Evolutionary conservation across 768 basidiomycete species (phyloP), one percentile per base, ranked within the genome.

Genomic region (Trametes maxima): DNA sequence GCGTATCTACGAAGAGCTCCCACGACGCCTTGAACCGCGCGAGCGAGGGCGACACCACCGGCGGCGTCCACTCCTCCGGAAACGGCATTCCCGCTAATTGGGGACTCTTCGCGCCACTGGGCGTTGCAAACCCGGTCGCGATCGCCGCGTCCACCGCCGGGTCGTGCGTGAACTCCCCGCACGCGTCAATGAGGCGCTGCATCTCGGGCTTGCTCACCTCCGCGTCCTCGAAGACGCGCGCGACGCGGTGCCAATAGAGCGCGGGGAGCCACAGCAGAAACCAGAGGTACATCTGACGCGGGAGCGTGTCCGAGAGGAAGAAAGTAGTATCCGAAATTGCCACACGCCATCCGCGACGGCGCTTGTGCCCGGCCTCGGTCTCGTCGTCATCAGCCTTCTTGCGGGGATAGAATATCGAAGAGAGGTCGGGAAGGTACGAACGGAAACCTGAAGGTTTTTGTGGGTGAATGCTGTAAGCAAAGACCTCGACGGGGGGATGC

Each of bases 241-340:
- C 83, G 22, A 93, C 91, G 2, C 91, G 85, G 2, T 86, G 82
- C 72, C 92, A 93, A 68, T 93, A 93, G 67, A 92, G 77, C 0
- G 87, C 82, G 1, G 91, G 92, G n/a, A 93, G 80, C 16, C 85
- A 82, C 17, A 92, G 78, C 8, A 92, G 82, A 25, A 75, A 44
- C 47, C 75, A 72, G 45, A 82, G 71, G 65, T 83, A 84, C 0
- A 73, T 25, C 63, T 81, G 78, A 22, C 80, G 74, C 0, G 80
- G 76, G 16, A 82, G 42, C 1, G 74, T 76, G 43, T 79, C 78
- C n/a, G 70, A 36, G 54, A 53, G 19, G 21, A 76, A 72, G 64
- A 74, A 59, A 17, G 48, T 69, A n/a, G 54, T n/a, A 39, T 65
- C 63, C 16, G 59, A 55, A 21, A 65, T 60, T 21, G 61, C 58